phyloP scores from a whole-genome alignment of 139 green algal species.

The Chlorella sp. region DNA sequence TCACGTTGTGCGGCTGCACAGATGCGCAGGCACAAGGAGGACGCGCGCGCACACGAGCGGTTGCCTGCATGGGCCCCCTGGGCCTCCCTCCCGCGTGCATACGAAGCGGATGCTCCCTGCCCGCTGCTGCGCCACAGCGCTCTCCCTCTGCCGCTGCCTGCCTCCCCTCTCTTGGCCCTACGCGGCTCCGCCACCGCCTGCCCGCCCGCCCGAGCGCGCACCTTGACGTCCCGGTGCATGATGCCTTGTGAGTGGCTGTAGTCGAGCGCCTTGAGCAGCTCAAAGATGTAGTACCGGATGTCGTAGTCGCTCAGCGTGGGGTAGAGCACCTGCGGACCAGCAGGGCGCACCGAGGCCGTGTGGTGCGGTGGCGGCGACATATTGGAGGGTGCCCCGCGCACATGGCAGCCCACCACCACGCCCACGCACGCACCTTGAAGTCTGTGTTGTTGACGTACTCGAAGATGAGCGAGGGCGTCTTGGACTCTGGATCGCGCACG shows the following conservation, averaged over 20 bases:
- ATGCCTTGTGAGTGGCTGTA: slow-evolving; percentile 90
- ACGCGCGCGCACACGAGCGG: too few relatives aligned
- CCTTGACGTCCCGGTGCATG: slow-evolving; percentile 61
- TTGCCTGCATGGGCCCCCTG: too few relatives aligned
- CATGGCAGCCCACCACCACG: too few relatives aligned
- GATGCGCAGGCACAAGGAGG: background rate
- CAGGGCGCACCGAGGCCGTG: too few relatives aligned
- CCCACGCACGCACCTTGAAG: slow-evolving; percentile 47
- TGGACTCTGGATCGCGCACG: slow-evolving; percentile 86
- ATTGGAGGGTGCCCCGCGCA: too few relatives aligned
- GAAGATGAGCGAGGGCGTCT: slow-evolving; percentile 95
- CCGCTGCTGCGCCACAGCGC: too few relatives aligned
- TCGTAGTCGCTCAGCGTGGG: slow-evolving; percentile 93
- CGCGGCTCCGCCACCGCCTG: too few relatives aligned
- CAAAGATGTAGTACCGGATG: slow-evolving; percentile 96
- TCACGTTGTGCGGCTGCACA: slow-evolving; percentile 83
- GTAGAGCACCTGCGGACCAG: slow-evolving; percentile 90
- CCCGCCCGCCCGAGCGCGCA: background rate
- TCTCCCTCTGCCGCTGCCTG: too few relatives aligned
- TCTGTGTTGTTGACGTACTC: slow-evolving; percentile 93
- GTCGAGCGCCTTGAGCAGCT: slow-evolving; percentile 96
- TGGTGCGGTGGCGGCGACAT: too few relatives aligned
- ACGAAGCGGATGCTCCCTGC: too few relatives aligned
- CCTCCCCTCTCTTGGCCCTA: too few relatives aligned
- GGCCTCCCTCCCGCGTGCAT: too few relatives aligned